Base-by-base conservation (phyloP, 495 filamentous ascomycete species). In the Daldinia loculata region DNA sequence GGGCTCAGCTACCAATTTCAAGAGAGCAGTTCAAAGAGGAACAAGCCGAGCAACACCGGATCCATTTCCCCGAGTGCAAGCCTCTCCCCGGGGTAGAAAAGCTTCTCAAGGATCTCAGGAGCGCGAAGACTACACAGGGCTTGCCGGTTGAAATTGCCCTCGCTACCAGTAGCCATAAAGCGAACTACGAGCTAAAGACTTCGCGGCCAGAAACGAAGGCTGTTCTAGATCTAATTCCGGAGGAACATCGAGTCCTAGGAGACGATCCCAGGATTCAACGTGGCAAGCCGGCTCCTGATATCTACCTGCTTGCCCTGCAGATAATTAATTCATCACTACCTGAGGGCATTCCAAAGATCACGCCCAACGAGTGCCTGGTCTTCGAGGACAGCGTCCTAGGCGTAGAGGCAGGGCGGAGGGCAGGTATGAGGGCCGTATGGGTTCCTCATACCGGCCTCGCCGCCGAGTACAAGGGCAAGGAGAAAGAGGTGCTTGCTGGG, bases 391-490 rank as follows among this genome's bases (percentile, higher is more conserved):
- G 89, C 17, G 92, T 97, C 12, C 88, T 91, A 0, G 94, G 94
- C 1, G 90, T 95, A 0, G 94, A 97, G 79, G 86, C 93, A 5
- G 94, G 91, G 24, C 79, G 94, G 53, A 84, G 94, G 67, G 94
- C 94, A 0, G 94, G 93, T 0, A 97, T 97, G 94, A 85, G 91
- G 71, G 92, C 92, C 11, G 83, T 94, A 0, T 97, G 94, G 94
- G 89, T 90, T 56, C 94, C 94, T 15, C 93, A 97, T 84, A 84
- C 87, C 5, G 89, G 84, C 52, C 74, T 97, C 51, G 74, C 87
- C 68, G 81, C 81, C 61, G 87, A 90, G 73, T 95, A 90, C 74
- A 76, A 77, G 45, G 92, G 89, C 0, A 84, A 86, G 45, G 91
- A 94, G 78, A 85, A 83, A 56, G 87, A 91, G 74, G 92, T 97